phyloP scores from a whole-genome alignment of 2,329 filamentous ascomycete genomes.

The Pezicula carpinea region DNA sequence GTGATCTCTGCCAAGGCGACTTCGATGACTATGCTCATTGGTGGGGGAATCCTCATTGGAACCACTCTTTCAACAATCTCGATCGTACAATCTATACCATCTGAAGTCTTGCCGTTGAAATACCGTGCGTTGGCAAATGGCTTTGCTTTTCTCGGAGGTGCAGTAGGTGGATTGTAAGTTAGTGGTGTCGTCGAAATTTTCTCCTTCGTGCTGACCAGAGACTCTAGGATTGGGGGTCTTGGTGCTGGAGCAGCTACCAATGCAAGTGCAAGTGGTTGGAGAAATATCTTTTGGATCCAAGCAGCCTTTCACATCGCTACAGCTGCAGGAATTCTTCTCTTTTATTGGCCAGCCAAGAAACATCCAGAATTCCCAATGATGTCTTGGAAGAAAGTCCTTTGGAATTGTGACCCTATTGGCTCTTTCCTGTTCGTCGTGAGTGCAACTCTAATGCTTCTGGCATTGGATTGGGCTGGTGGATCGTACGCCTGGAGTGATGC shows the following conservation, averaged over 20 bases:
- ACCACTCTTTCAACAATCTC: slow-evolving; percentile 48
- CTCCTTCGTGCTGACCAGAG: not conserved
- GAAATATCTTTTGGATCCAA: slow-evolving; percentile 56
- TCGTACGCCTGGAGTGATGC: slow-evolving; percentile 31
- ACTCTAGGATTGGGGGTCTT: slow-evolving; percentile 40
- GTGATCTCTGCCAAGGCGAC: slow-evolving; percentile 50
- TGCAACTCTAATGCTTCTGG: slow-evolving; percentile 39
- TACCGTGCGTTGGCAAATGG: slow-evolving; percentile 52
- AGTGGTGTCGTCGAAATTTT: not conserved
- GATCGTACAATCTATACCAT: slow-evolving; percentile 51
- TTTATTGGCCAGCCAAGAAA: slow-evolving; percentile 41
- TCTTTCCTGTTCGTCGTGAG: slow-evolving; percentile 38
- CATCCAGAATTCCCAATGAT: slow-evolving; percentile 32
- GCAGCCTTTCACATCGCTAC: slow-evolving; percentile 47
- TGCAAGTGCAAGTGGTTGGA: slow-evolving; percentile 41
- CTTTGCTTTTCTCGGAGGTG: slow-evolving; percentile 45
- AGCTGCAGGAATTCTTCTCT: slow-evolving; percentile 40
- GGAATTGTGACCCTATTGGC: slow-evolving; percentile 45
- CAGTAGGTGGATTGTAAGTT: slow-evolving; percentile 46
- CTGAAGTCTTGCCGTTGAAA: slow-evolving; percentile 52
- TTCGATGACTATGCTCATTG: slow-evolving; percentile 51
- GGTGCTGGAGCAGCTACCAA: slow-evolving; percentile 49
- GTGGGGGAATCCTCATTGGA: slow-evolving; percentile 53
- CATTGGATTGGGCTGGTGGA: slow-evolving; percentile 42
- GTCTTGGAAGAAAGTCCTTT: slow-evolving; percentile 35